These are phyloP conservation scores for Chytriomyces sp. DNA, from an alignment of 192 early-diverging fungal species.

Conservation along the genomic window DNA sequence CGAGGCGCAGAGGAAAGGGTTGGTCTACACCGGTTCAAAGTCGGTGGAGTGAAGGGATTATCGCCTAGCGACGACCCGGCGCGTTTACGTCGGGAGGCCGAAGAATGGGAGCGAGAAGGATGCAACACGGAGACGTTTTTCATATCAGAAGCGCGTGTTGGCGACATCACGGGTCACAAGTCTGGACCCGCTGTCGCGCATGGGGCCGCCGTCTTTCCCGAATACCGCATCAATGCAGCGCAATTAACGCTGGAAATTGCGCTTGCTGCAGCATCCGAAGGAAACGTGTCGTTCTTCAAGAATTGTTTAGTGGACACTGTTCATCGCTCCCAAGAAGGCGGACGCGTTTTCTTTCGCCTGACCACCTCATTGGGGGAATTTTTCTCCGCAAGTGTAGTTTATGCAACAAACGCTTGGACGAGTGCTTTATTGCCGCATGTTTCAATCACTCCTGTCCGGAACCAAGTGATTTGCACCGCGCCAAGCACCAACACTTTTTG, in stretches of 20 bases:
- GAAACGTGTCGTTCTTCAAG: not conserved
- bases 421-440: constrained; percentile 38
- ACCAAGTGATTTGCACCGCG: constrained; percentile 52
- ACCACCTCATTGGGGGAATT: not conserved
- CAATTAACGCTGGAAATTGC: constrained; percentile 3
- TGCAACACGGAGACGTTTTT: not conserved
- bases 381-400: constrained; percentile 31
- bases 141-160: not conserved
- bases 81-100: not conserved
- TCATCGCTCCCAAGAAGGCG: not conserved
- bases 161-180: not conserved
- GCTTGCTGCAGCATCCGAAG: not conserved
- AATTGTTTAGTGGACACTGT: not conserved
- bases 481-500: constrained; percentile 4
- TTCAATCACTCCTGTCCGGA: constrained; percentile 46
- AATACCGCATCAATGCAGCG: constrained; percentile 2
- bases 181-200: not conserved
- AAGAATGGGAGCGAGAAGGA: not conserved
- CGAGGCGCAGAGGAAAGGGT: no score
- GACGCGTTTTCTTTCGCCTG: not conserved
- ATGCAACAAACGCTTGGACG: constrained; percentile 53
- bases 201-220: not conserved
- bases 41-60: not conserved
- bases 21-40: no score
- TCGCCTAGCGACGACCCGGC: not conserved